These are phyloP conservation scores for Miscanthus lutarioriparius DNA, from an alignment of 176 grass and related monocot species.

Conservation along the genomic window DNA sequence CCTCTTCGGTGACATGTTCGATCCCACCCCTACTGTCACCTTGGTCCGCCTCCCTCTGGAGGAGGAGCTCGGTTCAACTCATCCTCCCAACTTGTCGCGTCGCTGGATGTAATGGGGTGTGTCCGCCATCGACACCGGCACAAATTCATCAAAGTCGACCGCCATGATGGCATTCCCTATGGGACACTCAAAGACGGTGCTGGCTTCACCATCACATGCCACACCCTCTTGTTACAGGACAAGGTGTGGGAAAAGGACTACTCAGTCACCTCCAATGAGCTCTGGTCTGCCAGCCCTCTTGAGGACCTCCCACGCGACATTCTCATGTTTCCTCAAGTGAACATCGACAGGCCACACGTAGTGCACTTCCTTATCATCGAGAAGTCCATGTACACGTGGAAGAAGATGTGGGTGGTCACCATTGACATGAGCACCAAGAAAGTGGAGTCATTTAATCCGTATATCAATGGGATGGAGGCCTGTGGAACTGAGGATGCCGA, in stretches of 20 bases:
- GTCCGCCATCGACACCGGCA: no score
- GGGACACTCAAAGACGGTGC: no score
- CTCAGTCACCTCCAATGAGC: neutral
- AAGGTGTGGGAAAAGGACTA: neutral
- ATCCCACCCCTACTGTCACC: no score
- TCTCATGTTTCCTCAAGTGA: conserved; percentile 4
- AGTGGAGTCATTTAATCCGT: neutral
- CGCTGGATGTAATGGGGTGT: no score
- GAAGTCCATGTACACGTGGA: neutral
- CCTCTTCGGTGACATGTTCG: no score
- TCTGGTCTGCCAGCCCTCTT: neutral
- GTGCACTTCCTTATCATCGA: neutral
- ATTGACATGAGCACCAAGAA: conserved; percentile 16
- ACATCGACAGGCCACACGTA: neutral
- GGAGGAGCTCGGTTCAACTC: no score
- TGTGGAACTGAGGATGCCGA: neutral
- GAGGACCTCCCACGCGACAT: neutral
- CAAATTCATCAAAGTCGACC: no score
- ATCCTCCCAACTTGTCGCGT: no score
- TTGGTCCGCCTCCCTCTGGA: no score
- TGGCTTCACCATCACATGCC: no score
- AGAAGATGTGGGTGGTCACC: conserved; percentile 6
- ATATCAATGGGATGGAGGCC: neutral
- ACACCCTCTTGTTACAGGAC: neutral
- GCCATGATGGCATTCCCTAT: no score